phyloP scores from a whole-genome alignment of 2,329 filamentous ascomycete species.

The Nemania abortiva region DNA sequence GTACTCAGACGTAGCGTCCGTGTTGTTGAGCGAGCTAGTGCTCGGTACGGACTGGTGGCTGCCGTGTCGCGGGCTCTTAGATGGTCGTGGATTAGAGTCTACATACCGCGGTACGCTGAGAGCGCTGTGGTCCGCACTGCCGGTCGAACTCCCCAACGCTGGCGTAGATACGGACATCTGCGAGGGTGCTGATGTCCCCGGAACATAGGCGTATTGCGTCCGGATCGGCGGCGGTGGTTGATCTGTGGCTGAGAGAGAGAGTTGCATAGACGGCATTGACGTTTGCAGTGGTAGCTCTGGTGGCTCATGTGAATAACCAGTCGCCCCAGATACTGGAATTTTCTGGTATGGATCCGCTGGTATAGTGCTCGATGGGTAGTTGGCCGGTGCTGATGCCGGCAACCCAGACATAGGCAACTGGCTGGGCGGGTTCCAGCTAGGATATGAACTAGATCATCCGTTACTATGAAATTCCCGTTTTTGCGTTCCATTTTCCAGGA shows the following conservation, averaged over 20 bases:
- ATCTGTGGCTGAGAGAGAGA: slow-evolving; percentile 63
- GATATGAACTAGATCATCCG: slow-evolving; percentile 63
- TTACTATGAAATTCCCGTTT: slow-evolving; percentile 45
- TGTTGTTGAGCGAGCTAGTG: slow-evolving; percentile 60
- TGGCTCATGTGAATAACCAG: slow-evolving; percentile 63
- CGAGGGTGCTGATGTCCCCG: slow-evolving; percentile 62
- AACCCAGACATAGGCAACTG: slow-evolving; percentile 63
- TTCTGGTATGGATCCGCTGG: slow-evolving; percentile 66
- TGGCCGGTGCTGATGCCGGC: slow-evolving; percentile 59
- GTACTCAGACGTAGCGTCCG: slow-evolving; percentile 66
- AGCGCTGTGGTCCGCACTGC: slow-evolving; percentile 59
- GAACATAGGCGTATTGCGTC: slow-evolving; percentile 68
- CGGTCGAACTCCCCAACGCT: slow-evolving; percentile 38
- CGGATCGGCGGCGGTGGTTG: slow-evolving; percentile 60
- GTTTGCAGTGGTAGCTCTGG: slow-evolving; percentile 67
- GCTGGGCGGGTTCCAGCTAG: slow-evolving; percentile 64
- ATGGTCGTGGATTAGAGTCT: slow-evolving; percentile 65
- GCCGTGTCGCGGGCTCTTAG: slow-evolving; percentile 68
- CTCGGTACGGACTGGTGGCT: slow-evolving; percentile 67
- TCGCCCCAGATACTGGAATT: slow-evolving; percentile 62
- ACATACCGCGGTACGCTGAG: slow-evolving; percentile 69
- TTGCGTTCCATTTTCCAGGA: background rate
- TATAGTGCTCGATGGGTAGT: slow-evolving; percentile 65
- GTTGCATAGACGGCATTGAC: slow-evolving; percentile 66
- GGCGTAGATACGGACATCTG: slow-evolving; percentile 61